Conservation (phyloP, 352 stramenopile genomes). For the Phytopythium chamaehyphon region DNA sequence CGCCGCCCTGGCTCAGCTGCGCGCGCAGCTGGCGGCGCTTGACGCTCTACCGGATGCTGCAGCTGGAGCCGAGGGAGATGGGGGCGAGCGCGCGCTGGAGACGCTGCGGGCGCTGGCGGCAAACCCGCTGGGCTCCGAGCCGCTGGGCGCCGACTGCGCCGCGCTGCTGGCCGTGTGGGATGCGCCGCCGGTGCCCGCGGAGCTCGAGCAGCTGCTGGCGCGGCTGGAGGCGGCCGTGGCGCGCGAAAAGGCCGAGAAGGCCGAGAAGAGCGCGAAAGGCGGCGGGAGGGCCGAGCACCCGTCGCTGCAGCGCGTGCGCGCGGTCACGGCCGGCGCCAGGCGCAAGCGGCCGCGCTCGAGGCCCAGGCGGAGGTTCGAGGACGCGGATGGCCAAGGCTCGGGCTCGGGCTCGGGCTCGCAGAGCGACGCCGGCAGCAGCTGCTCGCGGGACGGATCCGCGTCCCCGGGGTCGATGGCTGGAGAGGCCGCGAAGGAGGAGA, state of each 20-base stretch:
- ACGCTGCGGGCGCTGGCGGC: constrained; percentile 23
- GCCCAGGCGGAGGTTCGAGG: constrained; percentile 28
- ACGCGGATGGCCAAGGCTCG: constrained; percentile 18
- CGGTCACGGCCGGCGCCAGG: neutral
- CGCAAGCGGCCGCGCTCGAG: constrained; percentile 17
- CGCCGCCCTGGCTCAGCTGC: constrained; percentile 50
- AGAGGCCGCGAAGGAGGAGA: constrained; percentile 9
- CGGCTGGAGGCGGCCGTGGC: constrained; percentile 31
- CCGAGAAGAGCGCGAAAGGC: neutral
- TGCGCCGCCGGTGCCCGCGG: constrained; percentile 20
- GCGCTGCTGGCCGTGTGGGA: constrained; percentile 47
- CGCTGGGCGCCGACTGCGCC: constrained; percentile 6
- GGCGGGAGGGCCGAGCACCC: constrained; percentile 6
- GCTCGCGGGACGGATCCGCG: constrained; percentile 3
- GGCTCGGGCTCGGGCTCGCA: constrained; percentile 13
- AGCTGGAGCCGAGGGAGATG: too few species aligned
- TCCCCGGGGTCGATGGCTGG: neutral
- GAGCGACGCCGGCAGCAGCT: constrained; percentile 16
- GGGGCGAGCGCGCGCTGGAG: constrained; percentile 31
- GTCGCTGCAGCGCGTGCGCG: constrained; percentile 17
- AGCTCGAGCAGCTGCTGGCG: constrained; percentile 39
- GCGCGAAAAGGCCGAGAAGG: constrained; percentile 13
- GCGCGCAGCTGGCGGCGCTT: constrained; percentile 45
- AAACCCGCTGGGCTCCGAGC: constrained; percentile 31
- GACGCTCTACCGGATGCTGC: too few species aligned